Evolutionary conservation across 192 early-diverging fungal genomes (phyloP).

Genomic region (Neocallimastix lanati): DNA sequence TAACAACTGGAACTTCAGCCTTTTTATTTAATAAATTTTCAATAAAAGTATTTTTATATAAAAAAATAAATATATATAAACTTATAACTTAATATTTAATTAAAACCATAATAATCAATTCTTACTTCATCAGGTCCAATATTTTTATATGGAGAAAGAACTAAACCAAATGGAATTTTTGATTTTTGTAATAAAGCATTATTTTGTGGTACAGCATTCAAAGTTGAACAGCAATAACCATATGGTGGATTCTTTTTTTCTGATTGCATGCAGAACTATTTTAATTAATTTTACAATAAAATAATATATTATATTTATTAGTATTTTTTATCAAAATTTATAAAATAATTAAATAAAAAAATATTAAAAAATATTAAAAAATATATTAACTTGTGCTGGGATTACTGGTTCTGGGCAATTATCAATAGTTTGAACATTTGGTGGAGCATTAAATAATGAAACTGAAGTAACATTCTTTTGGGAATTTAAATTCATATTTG

Average conservation of each 20-base stretch:
- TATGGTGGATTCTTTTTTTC: background rate
- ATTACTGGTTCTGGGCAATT: background rate
- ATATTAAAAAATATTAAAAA: no score
- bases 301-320: no score
- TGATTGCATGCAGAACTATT: background rate
- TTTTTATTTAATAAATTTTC: no score
- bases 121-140: constrained; percentile 54
- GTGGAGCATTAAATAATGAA: background rate
- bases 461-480: background rate
- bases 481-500: background rate
- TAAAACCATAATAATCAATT: no score
- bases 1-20: constrained; percentile 63
- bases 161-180: constrained; percentile 70
- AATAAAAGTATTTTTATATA: no score
- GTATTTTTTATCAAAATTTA: no score
- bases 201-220: constrained; percentile 76
- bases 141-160: constrained; percentile 72
- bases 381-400: background rate
- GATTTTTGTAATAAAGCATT: constrained; percentile 68
- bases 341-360: no score
- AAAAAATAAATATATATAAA: no score
- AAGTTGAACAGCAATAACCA: constrained; percentile 18
- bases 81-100: no score
- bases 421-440: background rate
- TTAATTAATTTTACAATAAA: no score